These are phyloP conservation scores for Termitomyces sp. DNA, from an alignment of 768 basidiomycete genomes.

Conservation along the genomic window DNA sequence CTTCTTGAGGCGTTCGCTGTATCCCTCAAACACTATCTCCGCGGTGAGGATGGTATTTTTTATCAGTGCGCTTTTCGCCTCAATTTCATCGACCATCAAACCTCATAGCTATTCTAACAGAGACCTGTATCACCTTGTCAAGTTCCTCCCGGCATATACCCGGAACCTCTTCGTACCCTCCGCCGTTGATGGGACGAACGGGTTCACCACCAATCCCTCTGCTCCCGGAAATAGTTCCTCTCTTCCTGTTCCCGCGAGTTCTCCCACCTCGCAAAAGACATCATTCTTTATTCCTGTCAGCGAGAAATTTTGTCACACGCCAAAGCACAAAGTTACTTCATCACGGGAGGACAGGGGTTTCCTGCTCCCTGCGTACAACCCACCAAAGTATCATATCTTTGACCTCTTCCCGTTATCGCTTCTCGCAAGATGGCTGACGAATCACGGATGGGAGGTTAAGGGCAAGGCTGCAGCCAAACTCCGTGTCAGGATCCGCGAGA, in stretches of 20 bases:
- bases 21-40: conserved; percentile 65
- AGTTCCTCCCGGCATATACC: conserved; percentile 64
- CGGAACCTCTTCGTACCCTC: conserved; percentile 48
- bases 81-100: conserved; percentile 15
- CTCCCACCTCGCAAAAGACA: conserved; percentile 17
- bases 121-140: conserved; percentile 66
- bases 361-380: conserved; percentile 49
- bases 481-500: conserved; percentile 43
- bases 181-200: conserved; percentile 20
- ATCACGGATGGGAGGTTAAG: conserved; percentile 43
- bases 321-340: conserved; percentile 29
- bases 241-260: conserved; percentile 21
- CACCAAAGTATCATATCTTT: conserved; percentile 55
- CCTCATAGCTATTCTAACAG: conserved; percentile 16
- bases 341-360: conserved; percentile 37
- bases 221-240: conserved; percentile 20
- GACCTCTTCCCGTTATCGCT: conserved; percentile 72
- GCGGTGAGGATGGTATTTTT: conserved; percentile 51
- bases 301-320: background rate
- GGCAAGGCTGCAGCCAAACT: conserved; percentile 59
- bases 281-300: background rate
- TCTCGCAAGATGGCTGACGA: conserved; percentile 39
- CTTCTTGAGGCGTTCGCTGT: conserved; percentile 62
- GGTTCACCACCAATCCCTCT: conserved; percentile 10
- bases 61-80: conserved; percentile 27